Base-by-base conservation (phyloP, 179 eudicot species). In the Monotropa hypopitys region DNA sequence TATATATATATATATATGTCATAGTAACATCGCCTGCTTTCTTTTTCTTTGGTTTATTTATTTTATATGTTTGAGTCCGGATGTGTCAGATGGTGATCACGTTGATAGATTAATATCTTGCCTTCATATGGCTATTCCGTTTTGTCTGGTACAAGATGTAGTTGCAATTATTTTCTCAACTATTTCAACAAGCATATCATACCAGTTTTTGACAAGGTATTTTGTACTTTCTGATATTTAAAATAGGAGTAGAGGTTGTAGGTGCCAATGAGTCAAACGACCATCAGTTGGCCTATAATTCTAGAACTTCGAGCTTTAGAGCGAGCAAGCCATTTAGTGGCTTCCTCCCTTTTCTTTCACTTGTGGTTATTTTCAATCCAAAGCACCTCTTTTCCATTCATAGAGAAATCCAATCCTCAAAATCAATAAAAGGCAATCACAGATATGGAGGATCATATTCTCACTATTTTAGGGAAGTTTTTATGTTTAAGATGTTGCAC, bases 151-250 rank as follows among this genome's bases (percentile, higher is more conserved):
- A 82, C 18, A 54, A 9, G 43, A 62, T 38, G 7, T 65, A 57
- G 70, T 77, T 10, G 21, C 69, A 66, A 33, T 18, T 28, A 26
- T 11, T 45, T 77, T 42, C 80, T 91, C 74, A 90, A 76, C 81
- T 93, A 96, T 83, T 77, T 96, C 79, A 88, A 82, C 89, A 88
- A 91, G 77, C 89, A 93, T 83, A 88, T 96, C 33, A 53, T 91
- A 76, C 96, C 98, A 54, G 97, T 90, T 78, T 88, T 96, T 87
- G 96, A 93, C 59, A 88, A 96, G 99, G 99, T 96, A 85, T 28
- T 28, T 28, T 12, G 18, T 61, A 61, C 38, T 28, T 5, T 28
- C 38, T 61, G 38, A 15, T 23, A 59, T 70, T 9, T 21, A 30
- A 21, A 16, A 54, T 53, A n/a, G 16, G 3, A 57, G 12, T 78